Percentiles rank a stretch among this genome's conserved stretches.
Evolutionary conservation across 2,329 filamentous ascomycete genomes (phyloP).

Genomic region (Calcarisporium arbuscula): DNA sequence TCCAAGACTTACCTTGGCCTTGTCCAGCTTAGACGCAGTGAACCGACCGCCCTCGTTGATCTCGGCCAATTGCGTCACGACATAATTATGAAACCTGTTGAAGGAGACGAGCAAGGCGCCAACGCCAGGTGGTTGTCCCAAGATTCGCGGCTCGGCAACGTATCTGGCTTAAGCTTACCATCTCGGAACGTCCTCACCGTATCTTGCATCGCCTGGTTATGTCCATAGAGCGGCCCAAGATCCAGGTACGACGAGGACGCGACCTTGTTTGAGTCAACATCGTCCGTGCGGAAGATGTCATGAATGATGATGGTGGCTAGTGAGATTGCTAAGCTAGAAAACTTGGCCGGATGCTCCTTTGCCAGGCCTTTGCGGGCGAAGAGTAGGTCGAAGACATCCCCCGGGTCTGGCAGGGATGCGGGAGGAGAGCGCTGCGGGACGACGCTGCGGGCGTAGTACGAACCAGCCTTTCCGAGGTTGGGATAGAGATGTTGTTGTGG

Average conservation of each 20-base stretch:
- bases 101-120: conserved; percentile 65
- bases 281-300: conserved; percentile 36
- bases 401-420: conserved; percentile 21
- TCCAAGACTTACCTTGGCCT: too few relatives aligned
- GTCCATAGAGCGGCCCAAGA: conserved; percentile 37
- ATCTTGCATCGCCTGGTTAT: conserved; percentile 24
- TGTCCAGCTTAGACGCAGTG: conserved; percentile 17
- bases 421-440: conserved; percentile 16
- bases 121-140: conserved; percentile 62
- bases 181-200: conserved; percentile 26
- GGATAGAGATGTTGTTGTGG: conserved; percentile 21
- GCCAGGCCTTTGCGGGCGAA: conserved; percentile 18
- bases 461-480: conserved; percentile 22
- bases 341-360: conserved; percentile 30
- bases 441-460: conserved; percentile 22
- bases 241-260: conserved; percentile 41
- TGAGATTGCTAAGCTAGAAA: conserved; percentile 42
- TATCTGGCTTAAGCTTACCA: conserved; percentile 45
- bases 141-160: conserved; percentile 58
- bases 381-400: conserved; percentile 23
- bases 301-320: conserved; percentile 47
- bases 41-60: conserved; percentile 38
- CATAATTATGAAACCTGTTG: conserved; percentile 74
- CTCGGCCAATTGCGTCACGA: conserved; percentile 59
- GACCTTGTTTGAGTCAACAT: conserved; percentile 20